Conservation (phyloP, 192 early-diverging fungal genomes). For the Lobosporangium transversale region DNA sequence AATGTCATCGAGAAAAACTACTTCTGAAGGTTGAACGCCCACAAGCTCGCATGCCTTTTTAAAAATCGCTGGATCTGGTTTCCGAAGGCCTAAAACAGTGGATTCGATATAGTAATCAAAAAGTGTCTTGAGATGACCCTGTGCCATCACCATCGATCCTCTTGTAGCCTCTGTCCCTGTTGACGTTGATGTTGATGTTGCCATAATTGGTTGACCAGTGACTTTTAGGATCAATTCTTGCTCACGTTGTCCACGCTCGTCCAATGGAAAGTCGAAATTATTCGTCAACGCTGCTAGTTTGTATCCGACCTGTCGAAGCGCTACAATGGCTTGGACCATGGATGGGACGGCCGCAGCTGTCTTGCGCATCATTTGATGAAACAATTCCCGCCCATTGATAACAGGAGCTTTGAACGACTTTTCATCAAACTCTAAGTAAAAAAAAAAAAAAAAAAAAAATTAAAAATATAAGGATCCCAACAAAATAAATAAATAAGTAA, state of each 20-base stretch:
- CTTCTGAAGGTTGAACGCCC: constrained; percentile 71
- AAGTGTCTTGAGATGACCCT: constrained; percentile 54
- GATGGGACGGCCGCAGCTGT: constrained; percentile 53
- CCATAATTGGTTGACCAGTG: neutral
- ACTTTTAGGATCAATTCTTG: constrained; percentile 41
- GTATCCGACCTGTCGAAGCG: constrained; percentile 59
- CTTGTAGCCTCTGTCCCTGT: neutral
- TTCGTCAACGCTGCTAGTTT: constrained; percentile 86
- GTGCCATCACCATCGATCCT: constrained; percentile 44
- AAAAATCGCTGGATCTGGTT: constrained; percentile 84
- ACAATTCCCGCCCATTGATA: constrained; percentile 70
- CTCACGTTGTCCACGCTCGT: constrained; percentile 34
- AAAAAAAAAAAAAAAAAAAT: neutral
- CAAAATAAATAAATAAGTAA: too few relatives aligned
- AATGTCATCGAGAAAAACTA: constrained; percentile 90
- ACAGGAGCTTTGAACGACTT: constrained; percentile 23
- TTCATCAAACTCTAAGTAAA: constrained; percentile 14
- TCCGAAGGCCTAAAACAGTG: constrained; percentile 75
- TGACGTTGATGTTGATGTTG: constrained; percentile 4
- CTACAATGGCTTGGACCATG: constrained; percentile 61
- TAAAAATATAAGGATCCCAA: too few relatives aligned
- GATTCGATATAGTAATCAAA: constrained; percentile 87
- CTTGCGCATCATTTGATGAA: constrained; percentile 72
- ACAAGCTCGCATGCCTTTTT: constrained; percentile 75
- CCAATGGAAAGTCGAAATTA: constrained; percentile 70